Conservation (phyloP, 805 yeast species). For the Torulaspora gathmanii region DNA sequence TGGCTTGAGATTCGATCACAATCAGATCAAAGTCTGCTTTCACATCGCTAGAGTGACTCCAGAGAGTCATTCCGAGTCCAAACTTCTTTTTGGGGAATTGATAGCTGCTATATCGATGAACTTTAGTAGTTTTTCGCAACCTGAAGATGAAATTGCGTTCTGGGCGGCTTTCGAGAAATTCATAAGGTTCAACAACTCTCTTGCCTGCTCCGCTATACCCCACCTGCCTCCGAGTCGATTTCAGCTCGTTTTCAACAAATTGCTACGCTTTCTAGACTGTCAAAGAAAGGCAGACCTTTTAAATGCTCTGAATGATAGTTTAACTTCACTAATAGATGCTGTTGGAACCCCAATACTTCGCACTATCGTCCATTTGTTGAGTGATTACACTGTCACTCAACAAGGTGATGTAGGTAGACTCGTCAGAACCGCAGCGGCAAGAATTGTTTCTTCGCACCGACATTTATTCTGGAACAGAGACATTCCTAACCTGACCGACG, state of each 20-base stretch:
- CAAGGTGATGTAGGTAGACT: conserved; percentile 92
- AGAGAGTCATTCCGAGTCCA: background rate
- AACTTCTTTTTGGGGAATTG: conserved; percentile 1
- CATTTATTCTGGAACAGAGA: conserved; percentile 6
- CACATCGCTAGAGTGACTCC: conserved; percentile 21
- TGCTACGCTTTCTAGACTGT: conserved; percentile 11
- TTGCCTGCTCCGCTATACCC: conserved; percentile 21
- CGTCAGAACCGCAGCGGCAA: conserved; percentile 48
- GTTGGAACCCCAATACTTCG: conserved; percentile 1
- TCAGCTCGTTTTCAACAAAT: conserved; percentile 4
- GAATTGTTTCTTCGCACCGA: conserved; percentile 11
- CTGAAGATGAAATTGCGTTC: conserved; percentile 1
- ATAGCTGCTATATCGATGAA: conserved; percentile 1
- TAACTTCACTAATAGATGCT: conserved; percentile 2
- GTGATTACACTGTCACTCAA: conserved; percentile 72
- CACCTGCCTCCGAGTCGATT: conserved; percentile 10
- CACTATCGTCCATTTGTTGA: conserved; percentile 41
- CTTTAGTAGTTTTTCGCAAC: conserved; percentile 1
- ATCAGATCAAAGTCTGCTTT: conserved; percentile 18
- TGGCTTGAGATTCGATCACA: conserved; percentile 1
- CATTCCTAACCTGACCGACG: conserved; percentile 2
- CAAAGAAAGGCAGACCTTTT: conserved; percentile 19
- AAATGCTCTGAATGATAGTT: conserved; percentile 9
- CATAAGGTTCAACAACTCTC: conserved; percentile 16
- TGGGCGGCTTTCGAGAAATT: conserved; percentile 17